Conservation (phyloP, 371 early-diverging fungal species). For the Mortierella sp. region DNA sequence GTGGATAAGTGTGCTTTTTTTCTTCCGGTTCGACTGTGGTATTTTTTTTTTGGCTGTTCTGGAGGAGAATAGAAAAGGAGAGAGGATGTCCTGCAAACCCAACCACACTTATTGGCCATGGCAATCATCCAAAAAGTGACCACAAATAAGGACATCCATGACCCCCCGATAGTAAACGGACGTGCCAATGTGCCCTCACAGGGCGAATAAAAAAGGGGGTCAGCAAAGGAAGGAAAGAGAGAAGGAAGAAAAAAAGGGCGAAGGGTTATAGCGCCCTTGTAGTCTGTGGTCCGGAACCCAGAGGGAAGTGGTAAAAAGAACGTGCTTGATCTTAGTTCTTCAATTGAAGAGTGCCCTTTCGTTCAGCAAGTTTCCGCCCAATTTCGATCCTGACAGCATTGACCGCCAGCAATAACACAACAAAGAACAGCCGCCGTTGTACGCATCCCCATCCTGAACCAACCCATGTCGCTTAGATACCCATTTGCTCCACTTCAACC, state of each 20-base stretch:
- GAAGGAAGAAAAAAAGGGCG: background rate
- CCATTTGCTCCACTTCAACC: background rate
- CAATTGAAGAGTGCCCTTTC: background rate
- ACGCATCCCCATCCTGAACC: background rate
- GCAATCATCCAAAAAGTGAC: background rate
- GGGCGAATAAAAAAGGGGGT: background rate
- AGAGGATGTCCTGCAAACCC: background rate
- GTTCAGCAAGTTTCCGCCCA: background rate
- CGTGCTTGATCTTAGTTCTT: background rate
- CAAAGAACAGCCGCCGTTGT: background rate
- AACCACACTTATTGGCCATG: slow-evolving; percentile 4
- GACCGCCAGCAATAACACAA: background rate
- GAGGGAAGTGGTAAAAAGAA: background rate
- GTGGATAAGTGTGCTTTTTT: background rate
- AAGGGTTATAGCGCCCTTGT: background rate
- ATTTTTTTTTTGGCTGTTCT: no score
- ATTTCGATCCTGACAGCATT: background rate
- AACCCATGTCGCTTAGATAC: background rate
- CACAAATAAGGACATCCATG: background rate
- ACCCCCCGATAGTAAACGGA: background rate
- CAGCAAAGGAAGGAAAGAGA: background rate
- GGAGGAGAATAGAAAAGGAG: background rate
- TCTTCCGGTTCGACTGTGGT: background rate
- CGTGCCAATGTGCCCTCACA: background rate
- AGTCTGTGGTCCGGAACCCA: slow-evolving; percentile 8